Evolutionary conservation across 306 rosid genomes (phyloP), one percentile per base, ranked within the genome.

Genomic region (Bauhinia variegata): DNA sequence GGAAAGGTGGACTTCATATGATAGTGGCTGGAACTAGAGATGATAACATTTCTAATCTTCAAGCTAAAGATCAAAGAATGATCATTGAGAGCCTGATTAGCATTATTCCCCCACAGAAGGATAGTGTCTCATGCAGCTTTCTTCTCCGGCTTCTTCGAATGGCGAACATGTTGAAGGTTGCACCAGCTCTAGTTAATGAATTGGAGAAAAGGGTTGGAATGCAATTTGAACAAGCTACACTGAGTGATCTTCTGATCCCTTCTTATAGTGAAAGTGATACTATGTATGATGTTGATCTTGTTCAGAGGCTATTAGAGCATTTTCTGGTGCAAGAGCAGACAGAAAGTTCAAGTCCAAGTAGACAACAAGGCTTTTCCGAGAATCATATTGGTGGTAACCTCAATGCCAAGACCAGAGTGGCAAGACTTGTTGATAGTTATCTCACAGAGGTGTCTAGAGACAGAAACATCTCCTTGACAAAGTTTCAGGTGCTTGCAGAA

Each of bases 401-500:
- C 9, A 90, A 79, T 82, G 90, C 99, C 12, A 95, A 95, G 84
- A 78, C 88, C 83, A 88, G 95, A 71, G 99, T 95, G 68, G 92
- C 99, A 43, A 86, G 96, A 84, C 96, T 95, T 75, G 96, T 95
- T 43, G 99, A 95, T 34, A 95, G 99, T 78, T 95, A 95, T 76
- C 96, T 95, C 31, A 95, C 99, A 1, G 97, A 95, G 62, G 99
- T 86, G 9, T 89, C 99, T 28, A 83, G 97, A 79, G 97, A 95
- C 68, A 77, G 96, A 75, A 86, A 82, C 80, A 97, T 95, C 64
- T 82, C 99, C 67, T 79, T 95, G 64, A 95, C 99, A 17, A 95
- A 95, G 84, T 95, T 95, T 82, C 99, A 95, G 79, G 99, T 90
- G 1, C 89, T 95, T 47, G 99, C 97, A 3, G 99, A 95, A 79